A percentile compares a stretch with the other conserved stretches of the same genome.
Conservation (phyloP, 495 filamentous ascomycete genomes). For the Astrocystis sublimbata region DNA sequence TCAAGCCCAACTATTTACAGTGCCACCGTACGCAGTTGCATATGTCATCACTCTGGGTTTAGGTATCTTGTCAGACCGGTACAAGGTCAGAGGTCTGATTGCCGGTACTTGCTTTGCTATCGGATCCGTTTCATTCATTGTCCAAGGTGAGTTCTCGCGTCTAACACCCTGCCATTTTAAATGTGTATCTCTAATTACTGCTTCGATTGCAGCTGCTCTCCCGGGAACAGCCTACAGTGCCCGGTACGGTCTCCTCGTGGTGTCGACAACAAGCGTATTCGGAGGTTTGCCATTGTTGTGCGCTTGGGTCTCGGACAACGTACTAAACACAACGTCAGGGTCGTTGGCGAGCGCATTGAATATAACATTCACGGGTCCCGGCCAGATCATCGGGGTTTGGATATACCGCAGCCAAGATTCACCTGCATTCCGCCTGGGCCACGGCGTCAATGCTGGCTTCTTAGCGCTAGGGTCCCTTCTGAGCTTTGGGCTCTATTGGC, state of each 20-base stretch:
- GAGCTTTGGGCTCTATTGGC: background rate
- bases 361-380: conserved; percentile 24
- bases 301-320: conserved; percentile 22
- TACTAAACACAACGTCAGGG: conserved; percentile 20
- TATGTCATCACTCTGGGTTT: conserved; percentile 65
- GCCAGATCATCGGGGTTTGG: conserved; percentile 20
- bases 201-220: conserved; percentile 20
- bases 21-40: conserved; percentile 74
- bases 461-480: background rate
- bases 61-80: conserved; percentile 63
- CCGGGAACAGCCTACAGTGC: conserved; percentile 19
- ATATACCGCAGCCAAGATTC: background rate
- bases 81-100: background rate
- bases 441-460: background rate
- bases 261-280: conserved; percentile 24
- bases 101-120: conserved; percentile 18
- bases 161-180: conserved; percentile 20
- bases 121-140: conserved; percentile 19
- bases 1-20: conserved; percentile 68
- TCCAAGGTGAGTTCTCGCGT: background rate
- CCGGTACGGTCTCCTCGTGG: conserved; percentile 22
- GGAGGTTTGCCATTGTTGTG: conserved; percentile 19
- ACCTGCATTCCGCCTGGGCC: background rate
- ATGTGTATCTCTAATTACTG: conserved; percentile 11
- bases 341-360: conserved; percentile 23